These are phyloP conservation scores for Mrakia frigida DNA, from an alignment of 768 basidiomycete genomes.

Conservation along the genomic window DNA sequence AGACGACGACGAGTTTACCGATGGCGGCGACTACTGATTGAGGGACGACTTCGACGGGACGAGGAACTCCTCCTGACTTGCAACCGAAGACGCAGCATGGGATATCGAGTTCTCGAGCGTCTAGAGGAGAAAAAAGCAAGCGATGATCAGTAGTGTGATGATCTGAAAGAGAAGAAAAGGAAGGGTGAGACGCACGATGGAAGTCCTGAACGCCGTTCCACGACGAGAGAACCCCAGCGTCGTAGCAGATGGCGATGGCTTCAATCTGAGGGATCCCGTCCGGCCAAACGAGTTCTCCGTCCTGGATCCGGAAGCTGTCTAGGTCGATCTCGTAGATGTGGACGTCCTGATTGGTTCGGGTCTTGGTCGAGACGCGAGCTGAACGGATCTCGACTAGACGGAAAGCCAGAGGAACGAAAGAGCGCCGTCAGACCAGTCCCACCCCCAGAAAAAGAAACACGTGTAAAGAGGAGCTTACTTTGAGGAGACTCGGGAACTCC, in stretches of 20 bases:
- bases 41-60: conserved; percentile 15
- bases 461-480: not conserved
- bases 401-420: too few relatives aligned
- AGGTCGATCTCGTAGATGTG: conserved; percentile 18
- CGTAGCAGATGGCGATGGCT: conserved; percentile 24
- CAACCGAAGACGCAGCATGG: conserved; percentile 23
- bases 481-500: not conserved
- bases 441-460: too few relatives aligned
- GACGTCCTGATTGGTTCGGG: conserved; percentile 13
- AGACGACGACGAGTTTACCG: conserved; percentile 18
- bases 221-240: conserved; percentile 5
- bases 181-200: not conserved
- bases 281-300: conserved; percentile 3
- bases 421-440: too few relatives aligned
- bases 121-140: not conserved
- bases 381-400: conserved; percentile 25
- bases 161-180: not conserved
- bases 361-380: conserved; percentile 5
- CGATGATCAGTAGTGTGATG: not conserved
- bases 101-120: not conserved
- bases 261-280: conserved; percentile 13
- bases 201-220: conserved; percentile 8
- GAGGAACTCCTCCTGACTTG: conserved; percentile 22
- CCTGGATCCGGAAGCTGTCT: not conserved
- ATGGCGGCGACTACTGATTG: not conserved